Conservation (phyloP, 768 basidiomycete genomes). For the Mycena albidolilacea region DNA sequence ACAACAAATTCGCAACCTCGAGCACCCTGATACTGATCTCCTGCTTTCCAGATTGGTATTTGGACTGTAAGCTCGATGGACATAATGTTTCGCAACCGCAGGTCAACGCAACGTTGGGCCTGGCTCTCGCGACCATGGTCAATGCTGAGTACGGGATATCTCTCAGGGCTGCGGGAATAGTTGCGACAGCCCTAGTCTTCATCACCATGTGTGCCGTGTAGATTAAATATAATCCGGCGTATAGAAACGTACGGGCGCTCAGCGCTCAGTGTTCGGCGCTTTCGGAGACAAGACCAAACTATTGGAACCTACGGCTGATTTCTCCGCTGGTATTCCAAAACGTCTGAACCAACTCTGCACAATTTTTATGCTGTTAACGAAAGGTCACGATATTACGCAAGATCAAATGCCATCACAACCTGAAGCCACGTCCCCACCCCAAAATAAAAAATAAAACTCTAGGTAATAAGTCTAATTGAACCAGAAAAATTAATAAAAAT, state of each 20-base stretch:
- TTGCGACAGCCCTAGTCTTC: neutral
- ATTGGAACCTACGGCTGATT: too few relatives aligned
- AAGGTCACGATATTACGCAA: too few relatives aligned
- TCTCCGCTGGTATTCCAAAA: too few relatives aligned
- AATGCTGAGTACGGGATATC: neutral
- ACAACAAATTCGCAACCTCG: neutral
- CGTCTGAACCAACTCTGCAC: too few relatives aligned
- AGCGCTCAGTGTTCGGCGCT: too few relatives aligned
- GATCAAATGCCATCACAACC: too few relatives aligned
- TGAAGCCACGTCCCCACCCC: slow-evolving; percentile 22
- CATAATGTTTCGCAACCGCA: slow-evolving; percentile 7
- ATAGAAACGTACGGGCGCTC: too few relatives aligned
- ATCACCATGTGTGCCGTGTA: neutral
- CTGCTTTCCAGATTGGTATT: slow-evolving; percentile 1
- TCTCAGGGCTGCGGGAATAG: neutral
- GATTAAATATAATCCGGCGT: too few relatives aligned
- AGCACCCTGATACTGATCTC: neutral
- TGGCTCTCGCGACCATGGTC: neutral
- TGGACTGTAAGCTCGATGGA: neutral
- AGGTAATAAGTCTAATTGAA: neutral
- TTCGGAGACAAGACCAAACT: too few relatives aligned
- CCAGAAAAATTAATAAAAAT: neutral
- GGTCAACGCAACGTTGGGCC: neutral
- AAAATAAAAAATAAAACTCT: neutral
- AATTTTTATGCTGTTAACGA: too few relatives aligned